Base-by-base conservation (phyloP, 495 filamentous ascomycete species). In the Pseudomonodictys pantanalensis region DNA sequence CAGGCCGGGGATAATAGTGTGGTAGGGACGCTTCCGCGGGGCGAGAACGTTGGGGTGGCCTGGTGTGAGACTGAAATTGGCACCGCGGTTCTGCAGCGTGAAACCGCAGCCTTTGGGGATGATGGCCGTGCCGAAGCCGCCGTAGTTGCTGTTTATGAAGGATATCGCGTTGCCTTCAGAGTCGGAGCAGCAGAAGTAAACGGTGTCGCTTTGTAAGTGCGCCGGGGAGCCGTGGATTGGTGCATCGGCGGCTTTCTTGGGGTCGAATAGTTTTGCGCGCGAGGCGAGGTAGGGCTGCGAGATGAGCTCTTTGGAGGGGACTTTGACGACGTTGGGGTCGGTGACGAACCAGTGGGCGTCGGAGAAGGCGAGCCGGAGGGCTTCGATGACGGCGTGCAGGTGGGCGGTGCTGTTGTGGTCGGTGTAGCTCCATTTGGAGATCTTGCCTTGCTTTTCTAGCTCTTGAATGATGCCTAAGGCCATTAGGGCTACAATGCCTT, bases 121-220 rank as follows among this genome's bases (percentile, higher is more conserved):
- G 72, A 97, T 93, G 60, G 77, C 81, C 0, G 89, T 90, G 55
- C 95, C 95, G 78, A 97, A 97, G 29, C 89, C 90, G 54, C 78
- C 84, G 77, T 90, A 97, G 78, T 90, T 93, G 75, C 86, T 91
- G 79, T 96, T 97, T 73, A 97, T 97, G 79, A 98, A 96, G 58
- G 86, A 90, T 67, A 92, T 91, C 30, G 85, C 92, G 76, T 97
- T 97, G 46, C 93, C 93, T 15, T 80, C 68, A 9, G 70, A 62
- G 77, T 98, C 93, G 2, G 91, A 87, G 2, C 83, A 84, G 45
- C 87, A 84, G 69, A 98, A 92, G 78, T 96, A 97, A 55, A 97
- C 95, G 0, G 93, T 98, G 74, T 98, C 95, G 72, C 79, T 80
- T 65, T 82, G 80, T 58, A 84, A 83, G 62, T 87, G 85, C 6